Evolutionary conservation across 108 stramenopile genomes (phyloP).

Genomic region (Aurantiochytrium sp.): DNA sequence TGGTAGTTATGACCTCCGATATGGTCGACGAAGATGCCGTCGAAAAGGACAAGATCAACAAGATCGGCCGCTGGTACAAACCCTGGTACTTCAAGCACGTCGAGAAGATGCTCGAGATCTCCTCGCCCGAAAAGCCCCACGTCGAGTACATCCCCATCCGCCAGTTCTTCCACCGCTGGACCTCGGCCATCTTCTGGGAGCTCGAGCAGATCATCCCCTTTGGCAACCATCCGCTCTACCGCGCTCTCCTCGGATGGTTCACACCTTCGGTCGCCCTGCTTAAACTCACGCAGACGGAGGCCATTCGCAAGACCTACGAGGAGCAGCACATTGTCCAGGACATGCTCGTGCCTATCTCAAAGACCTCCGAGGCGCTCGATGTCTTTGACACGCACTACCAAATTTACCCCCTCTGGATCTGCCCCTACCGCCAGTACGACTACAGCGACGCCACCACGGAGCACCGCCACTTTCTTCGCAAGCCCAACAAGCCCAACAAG

Average conservation of each 20-base stretch:
- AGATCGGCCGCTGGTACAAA: constrained; percentile 44
- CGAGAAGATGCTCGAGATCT: constrained; percentile 34
- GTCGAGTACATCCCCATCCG: constrained; percentile 52
- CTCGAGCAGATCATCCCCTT: constrained; percentile 53
- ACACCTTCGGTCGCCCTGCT: constrained; percentile 49
- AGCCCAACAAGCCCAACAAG: background rate
- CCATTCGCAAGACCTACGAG: constrained; percentile 32
- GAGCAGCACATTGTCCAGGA: constrained; percentile 47
- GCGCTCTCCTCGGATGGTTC: constrained; percentile 55
- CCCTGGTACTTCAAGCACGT: constrained; percentile 61
- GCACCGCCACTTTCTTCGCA: constrained; percentile 26
- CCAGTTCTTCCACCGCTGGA: constrained; percentile 57
- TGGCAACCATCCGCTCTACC: constrained; percentile 49
- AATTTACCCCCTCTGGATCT: constrained; percentile 55
- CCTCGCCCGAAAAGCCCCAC: background rate
- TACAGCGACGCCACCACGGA: constrained; percentile 13
- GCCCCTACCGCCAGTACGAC: constrained; percentile 28
- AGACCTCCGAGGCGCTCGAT: constrained; percentile 43
- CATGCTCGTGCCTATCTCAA: constrained; percentile 46
- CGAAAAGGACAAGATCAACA: constrained; percentile 22
- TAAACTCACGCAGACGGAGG: constrained; percentile 33
- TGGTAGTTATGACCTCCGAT: constrained; percentile 47
- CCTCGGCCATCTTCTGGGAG: constrained; percentile 58
- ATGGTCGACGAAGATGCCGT: constrained; percentile 35
- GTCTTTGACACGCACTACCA: constrained; percentile 38